phyloP scores from a whole-genome alignment of 768 basidiomycete species.

The Kwoniella newhampshirensis region DNA sequence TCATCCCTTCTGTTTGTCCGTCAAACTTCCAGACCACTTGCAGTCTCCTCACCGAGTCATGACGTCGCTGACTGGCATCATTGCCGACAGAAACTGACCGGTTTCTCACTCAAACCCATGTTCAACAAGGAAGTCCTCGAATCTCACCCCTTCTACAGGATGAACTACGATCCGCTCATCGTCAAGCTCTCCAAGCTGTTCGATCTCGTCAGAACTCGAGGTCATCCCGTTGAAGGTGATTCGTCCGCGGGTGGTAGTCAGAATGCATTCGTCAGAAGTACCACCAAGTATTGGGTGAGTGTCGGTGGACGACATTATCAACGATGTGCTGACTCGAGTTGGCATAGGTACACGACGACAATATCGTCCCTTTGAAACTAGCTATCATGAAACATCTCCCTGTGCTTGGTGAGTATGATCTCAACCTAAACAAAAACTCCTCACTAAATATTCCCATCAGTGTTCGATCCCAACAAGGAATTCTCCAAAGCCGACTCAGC shows the following conservation, averaged over 20 bases:
- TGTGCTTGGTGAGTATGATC: slow-evolving; percentile 69
- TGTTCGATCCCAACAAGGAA: slow-evolving; percentile 91
- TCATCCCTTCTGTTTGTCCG: background rate
- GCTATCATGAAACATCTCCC: slow-evolving; percentile 89
- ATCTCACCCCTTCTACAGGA: slow-evolving; percentile 89
- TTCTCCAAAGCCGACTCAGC: slow-evolving; percentile 83
- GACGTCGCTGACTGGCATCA: background rate
- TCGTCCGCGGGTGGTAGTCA: slow-evolving; percentile 90
- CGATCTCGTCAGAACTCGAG: slow-evolving; percentile 90
- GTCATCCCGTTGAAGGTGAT: slow-evolving; percentile 91
- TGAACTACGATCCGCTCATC: slow-evolving; percentile 74
- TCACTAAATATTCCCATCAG: slow-evolving; percentile 55
- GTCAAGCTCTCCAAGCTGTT: slow-evolving; percentile 93
- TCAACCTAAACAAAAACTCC: background rate
- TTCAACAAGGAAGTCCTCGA: slow-evolving; percentile 92
- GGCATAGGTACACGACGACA: slow-evolving; percentile 77
- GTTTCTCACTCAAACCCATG: slow-evolving; percentile 71
- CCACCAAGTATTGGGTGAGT: slow-evolving; percentile 96
- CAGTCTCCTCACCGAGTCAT: background rate
- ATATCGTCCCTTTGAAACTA: slow-evolving; percentile 87
- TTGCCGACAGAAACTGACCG: slow-evolving; percentile 80
- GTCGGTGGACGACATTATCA: background rate
- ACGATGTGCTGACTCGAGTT: background rate
- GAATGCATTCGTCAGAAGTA: slow-evolving; percentile 96
- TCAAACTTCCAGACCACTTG: background rate